A percentile compares a stretch with the other conserved stretches of the same genome.
phyloP scores from a whole-genome alignment of 129 eudicot genomes.

The Pittosporum tobira region DNA sequence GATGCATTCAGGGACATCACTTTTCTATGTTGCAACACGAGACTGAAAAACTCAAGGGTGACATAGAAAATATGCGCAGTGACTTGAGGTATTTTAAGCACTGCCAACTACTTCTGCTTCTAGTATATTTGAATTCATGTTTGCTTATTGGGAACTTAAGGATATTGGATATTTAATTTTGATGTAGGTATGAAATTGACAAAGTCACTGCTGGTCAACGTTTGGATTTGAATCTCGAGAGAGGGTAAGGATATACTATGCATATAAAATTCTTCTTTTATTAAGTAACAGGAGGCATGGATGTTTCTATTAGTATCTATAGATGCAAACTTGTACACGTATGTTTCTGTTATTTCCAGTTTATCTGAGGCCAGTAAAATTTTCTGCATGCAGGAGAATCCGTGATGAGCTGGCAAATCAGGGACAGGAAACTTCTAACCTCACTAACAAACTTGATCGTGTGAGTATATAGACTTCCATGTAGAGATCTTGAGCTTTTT shows the following conservation, averaged over 20 bases:
- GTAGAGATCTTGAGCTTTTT: not conserved
- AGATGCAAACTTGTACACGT: not conserved
- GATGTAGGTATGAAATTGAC: conserved; percentile 76
- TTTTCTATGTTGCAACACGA: conserved; percentile 80
- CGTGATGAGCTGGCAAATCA: conserved; percentile 84
- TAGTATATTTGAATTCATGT: not conserved
- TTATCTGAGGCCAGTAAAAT: not conserved
- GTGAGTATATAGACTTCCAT: conserved; percentile 31
- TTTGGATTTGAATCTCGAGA: conserved; percentile 90
- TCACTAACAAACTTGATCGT: conserved; percentile 83
- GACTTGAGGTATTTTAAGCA: conserved; percentile 56
- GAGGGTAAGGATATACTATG: conserved; percentile 68
- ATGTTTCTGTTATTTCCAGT: no score
- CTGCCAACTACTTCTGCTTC: conserved; percentile 6
- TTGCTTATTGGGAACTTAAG: not conserved
- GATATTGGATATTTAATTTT: conserved; percentile 12
- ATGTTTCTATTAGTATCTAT: not conserved
- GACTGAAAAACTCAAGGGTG: conserved; percentile 73
- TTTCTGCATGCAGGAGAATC: conserved; percentile 62
- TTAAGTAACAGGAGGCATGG: not conserved
- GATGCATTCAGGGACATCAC: conserved; percentile 68
- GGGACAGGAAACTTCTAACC: conserved; percentile 74
- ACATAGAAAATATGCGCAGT: conserved; percentile 91
- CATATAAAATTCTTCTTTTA: not conserved
- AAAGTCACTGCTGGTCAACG: conserved; percentile 97